Evolutionary conservation across 192 early-diverging fungal genomes (phyloP).

Genomic region (Coemansia sp.): DNA sequence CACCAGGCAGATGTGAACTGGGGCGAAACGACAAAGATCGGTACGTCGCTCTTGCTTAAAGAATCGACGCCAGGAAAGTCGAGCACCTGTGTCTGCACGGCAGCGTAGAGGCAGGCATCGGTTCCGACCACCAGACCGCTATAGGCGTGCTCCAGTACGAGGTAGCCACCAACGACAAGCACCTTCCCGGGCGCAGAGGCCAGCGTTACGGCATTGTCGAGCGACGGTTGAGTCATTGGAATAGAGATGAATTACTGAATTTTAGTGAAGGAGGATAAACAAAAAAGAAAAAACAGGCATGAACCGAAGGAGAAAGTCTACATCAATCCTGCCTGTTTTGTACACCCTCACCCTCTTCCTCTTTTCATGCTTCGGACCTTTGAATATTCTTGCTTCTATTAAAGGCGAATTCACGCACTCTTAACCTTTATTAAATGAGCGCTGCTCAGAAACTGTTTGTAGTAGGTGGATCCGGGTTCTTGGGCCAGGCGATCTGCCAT

Average conservation of each 20-base stretch:
- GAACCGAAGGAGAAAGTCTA: neutral
- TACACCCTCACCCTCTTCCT: neutral
- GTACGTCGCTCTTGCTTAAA: conserved; percentile 11
- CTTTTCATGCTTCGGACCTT: neutral
- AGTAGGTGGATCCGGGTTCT: conserved; percentile 65
- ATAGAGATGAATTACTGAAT: conserved; percentile 8
- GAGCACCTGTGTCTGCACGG: conserved; percentile 51
- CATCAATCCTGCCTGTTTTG: neutral
- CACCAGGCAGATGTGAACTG: conserved; percentile 87
- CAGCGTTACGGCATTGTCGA: conserved; percentile 36
- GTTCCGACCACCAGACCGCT: conserved; percentile 85
- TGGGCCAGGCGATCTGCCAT: conserved; percentile 60
- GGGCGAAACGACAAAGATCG: conserved; percentile 71
- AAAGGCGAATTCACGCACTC: neutral
- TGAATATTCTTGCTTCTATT: neutral
- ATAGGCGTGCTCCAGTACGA: conserved; percentile 83
- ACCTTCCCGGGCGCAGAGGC: conserved; percentile 97
- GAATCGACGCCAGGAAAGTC: neutral
- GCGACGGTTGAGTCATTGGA: conserved; percentile 15
- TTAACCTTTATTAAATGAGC: conserved; percentile 14
- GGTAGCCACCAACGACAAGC: conserved; percentile 89
- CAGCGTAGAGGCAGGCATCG: conserved; percentile 81
- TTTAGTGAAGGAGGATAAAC: neutral
- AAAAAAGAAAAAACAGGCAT: neutral
- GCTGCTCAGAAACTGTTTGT: conserved; percentile 57